Percentiles rank a stretch among this genome's conserved stretches.
Conservation (phyloP, 495 filamentous ascomycete species). For the Xylaria curta region DNA sequence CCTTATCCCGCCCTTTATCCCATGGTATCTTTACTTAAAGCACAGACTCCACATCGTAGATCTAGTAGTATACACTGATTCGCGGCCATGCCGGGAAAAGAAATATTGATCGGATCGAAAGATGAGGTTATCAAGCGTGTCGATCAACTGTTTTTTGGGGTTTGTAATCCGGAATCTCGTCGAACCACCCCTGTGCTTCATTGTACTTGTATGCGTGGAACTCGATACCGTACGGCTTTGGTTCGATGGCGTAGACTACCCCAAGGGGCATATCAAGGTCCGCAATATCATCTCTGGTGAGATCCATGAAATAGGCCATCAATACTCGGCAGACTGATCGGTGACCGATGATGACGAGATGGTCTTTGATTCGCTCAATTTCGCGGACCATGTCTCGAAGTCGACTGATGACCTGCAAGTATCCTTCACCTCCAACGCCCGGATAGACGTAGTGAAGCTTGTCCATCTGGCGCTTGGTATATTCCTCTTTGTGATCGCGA, state of each 20-base stretch:
- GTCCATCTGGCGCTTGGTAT: slow-evolving; percentile 70
- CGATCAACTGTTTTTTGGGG: slow-evolving; percentile 62
- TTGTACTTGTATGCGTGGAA: slow-evolving; percentile 95
- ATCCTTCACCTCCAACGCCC: slow-evolving; percentile 92
- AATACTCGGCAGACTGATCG: slow-evolving; percentile 89
- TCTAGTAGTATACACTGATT: slow-evolving; percentile 23
- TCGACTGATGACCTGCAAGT: slow-evolving; percentile 95
- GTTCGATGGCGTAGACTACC: slow-evolving; percentile 90
- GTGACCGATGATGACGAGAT: slow-evolving; percentile 88
- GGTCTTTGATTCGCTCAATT: slow-evolving; percentile 94
- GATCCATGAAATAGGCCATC: slow-evolving; percentile 92
- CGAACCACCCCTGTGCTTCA: slow-evolving; percentile 74
- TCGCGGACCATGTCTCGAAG: slow-evolving; percentile 95
- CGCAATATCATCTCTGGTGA: slow-evolving; percentile 87
- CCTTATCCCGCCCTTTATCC: slow-evolving; percentile 21
- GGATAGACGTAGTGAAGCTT: slow-evolving; percentile 96
- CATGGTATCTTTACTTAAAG: slow-evolving; percentile 26
- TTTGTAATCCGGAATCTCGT: slow-evolving; percentile 78
- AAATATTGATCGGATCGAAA: background rate
- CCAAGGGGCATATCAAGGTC: slow-evolving; percentile 92
- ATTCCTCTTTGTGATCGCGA: slow-evolving; percentile 76
- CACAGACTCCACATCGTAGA: slow-evolving; percentile 21
- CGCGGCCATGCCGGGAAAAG: slow-evolving; percentile 10
- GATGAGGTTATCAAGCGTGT: slow-evolving; percentile 29
- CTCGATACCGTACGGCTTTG: slow-evolving; percentile 96